Base-by-base conservation (phyloP, 1,284 basidiomycete genomes). In the Stygiomarasmius scandens region DNA sequence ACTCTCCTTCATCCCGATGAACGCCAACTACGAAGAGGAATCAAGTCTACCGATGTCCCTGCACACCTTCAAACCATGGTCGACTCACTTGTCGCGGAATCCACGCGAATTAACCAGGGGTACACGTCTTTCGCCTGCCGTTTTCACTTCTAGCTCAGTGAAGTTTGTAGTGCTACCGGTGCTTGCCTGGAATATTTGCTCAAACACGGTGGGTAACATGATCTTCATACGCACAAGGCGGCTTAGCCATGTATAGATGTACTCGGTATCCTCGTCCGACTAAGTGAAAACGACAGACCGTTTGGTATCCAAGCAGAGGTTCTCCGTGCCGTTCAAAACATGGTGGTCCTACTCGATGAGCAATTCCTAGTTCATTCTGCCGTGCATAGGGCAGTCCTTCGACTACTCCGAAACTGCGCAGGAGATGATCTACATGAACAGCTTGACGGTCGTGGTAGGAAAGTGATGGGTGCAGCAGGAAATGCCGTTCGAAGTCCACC, bases 321-420 rank as follows among this genome's bases (percentile, higher is more conserved):
- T 10, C 79, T 96, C 19, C 82, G 87, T 43, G 81, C 90, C 2
- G 89, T 94, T 11, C 91, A 93, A 65, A 93, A 93, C 65, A 92
- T 96, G 82, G 89, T 96, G 9, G 86, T 94, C 4, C 81, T 93
- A 10, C 81, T 96, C 57, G 93, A 96, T 61, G 93, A 96, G 67
- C 90, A 92, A 62, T 96, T 96, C 67, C 84, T 97, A 19, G 87
- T 95, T 0, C 95, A 96, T 66, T 90, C 92, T 9, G 92, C 86
- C 1, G 92, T 96, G 0, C 95, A 97, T 71, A 89, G 87, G 64
- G 93, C 95, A 1, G 87, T 97, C 4, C 82, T 96, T 12, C 79
- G 93, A 43, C 77, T 98, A n/a, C 82, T 98, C 8, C 81, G 93
- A 34, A 89, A 86, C 52, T 97, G 95, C 70, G 89, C 92, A 10